Evolutionary conservation across 495 filamentous ascomycete genomes (phyloP).

Genomic region (Tuber indicum): DNA sequence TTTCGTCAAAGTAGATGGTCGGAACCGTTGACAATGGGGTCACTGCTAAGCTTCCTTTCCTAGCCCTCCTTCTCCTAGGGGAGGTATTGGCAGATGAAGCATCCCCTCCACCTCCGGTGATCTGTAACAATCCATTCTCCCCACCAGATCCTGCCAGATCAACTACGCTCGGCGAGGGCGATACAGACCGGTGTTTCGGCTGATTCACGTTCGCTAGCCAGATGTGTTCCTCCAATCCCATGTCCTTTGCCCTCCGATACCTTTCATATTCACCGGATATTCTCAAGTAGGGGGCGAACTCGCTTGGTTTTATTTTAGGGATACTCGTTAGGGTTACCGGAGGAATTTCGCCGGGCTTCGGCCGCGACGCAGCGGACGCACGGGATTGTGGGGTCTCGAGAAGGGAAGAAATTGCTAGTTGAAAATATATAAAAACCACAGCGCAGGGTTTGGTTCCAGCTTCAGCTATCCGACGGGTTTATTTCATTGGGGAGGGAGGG

Average conservation of each 20-base stretch:
- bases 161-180: slow-evolving; percentile 35
- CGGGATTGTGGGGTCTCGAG: slow-evolving; percentile 85
- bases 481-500: slow-evolving; percentile 17
- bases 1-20: slow-evolving; percentile 84
- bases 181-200: slow-evolving; percentile 11
- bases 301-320: slow-evolving; percentile 66
- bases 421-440: background rate
- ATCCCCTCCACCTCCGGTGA: slow-evolving; percentile 18
- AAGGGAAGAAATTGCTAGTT: slow-evolving; percentile 79
- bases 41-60: slow-evolving; percentile 31
- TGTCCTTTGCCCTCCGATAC: slow-evolving; percentile 42
- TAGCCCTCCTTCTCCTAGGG: slow-evolving; percentile 21
- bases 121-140: slow-evolving; percentile 12
- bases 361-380: slow-evolving; percentile 65
- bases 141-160: slow-evolving; percentile 21
- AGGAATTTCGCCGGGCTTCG: slow-evolving; percentile 87
- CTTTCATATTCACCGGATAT: slow-evolving; percentile 42
- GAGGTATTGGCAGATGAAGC: slow-evolving; percentile 17
- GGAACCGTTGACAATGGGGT: slow-evolving; percentile 91
- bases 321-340: slow-evolving; percentile 91
- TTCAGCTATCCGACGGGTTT: slow-evolving; percentile 17
- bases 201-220: slow-evolving; percentile 27
- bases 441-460: slow-evolving; percentile 3
- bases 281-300: slow-evolving; percentile 75
- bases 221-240: slow-evolving; percentile 40